Conservation (phyloP, 306 rosid species). For the Begonia masoniana region DNA sequence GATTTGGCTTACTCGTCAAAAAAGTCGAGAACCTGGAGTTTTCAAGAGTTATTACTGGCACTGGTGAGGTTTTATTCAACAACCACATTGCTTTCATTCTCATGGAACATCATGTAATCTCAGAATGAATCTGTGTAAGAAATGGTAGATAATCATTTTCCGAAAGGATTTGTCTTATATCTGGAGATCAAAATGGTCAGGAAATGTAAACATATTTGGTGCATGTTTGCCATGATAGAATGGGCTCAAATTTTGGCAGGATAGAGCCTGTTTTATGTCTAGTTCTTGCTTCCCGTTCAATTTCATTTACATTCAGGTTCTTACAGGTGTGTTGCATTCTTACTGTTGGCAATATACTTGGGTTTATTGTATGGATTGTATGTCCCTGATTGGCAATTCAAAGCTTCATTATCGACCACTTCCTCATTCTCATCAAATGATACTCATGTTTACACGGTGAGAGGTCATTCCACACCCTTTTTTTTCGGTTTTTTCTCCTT, state of each 20-base stretch:
- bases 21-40: conserved; percentile 23
- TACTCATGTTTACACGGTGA: conserved; percentile 37
- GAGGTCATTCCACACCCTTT: conserved; percentile 12
- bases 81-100: background rate
- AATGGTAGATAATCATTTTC: no score
- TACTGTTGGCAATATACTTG: conserved; percentile 47
- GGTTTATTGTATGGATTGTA: conserved; percentile 58
- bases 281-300: background rate
- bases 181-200: background rate
- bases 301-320: background rate
- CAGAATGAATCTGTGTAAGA: background rate
- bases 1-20: conserved; percentile 55
- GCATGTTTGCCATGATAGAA: background rate
- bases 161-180: background rate
- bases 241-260: background rate
- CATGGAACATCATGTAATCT: background rate
- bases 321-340: conserved; percentile 42
- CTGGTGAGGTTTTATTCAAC: conserved; percentile 32
- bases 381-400: conserved; percentile 91
- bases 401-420: conserved; percentile 14
- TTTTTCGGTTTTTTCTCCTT: background rate
- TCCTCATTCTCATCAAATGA: conserved; percentile 26
- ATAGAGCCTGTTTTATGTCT: background rate
- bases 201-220: background rate
- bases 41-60: conserved; percentile 44